Base-by-base conservation (phyloP, 257 asterid species). In the Scutellaria barbata region DNA sequence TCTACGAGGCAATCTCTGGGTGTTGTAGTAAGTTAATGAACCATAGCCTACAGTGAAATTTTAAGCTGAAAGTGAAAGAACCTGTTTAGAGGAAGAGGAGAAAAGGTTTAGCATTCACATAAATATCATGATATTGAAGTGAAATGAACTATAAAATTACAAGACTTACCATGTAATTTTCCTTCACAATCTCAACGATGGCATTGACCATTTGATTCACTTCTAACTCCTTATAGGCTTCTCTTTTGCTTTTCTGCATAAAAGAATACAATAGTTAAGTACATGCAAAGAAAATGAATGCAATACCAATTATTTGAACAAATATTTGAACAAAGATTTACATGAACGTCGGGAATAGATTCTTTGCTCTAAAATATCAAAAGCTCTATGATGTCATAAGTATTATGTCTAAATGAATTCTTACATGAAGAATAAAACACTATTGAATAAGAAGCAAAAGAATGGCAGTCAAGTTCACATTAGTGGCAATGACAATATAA, bases 151-250 rank as follows among this genome's bases (percentile, higher is more conserved):
- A 41, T 48, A 50, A 52, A 67, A 58, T 35, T 11, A 7, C 56
- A 53, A 8, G 17, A 79, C 83, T 70, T 78, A 89, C 99, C 99
- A 95, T 59, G 86, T 95, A 92, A 71, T 88, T 87, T 74, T 92
- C 97, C 79, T 92, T 92, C 25, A 92, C 96, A 73, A 89, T 83
- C 85, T 95, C 99, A 46, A 95, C 94, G 50, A 75, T 59, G 20
- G 96, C 96, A 69, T 79, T 87, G 41, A 95, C 89, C 61, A 79
- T 82, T 83, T 89, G 95, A 83, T 92, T 85, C 66, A 82, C 81
- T 69, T 92, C 96, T 85, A 95, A 71, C 65, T 84, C 91, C 71
- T 71, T 81, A 7, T 66, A 54, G 58, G 86, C 79, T 78, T 77
- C 91, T 76, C 85, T 80, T 81, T 86, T 89, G 79, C 96, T 92